Evolutionary conservation across 306 rosid species (phyloP), one percentile per base, ranked within the genome.

Genomic region (Arachis hypogaea): DNA sequence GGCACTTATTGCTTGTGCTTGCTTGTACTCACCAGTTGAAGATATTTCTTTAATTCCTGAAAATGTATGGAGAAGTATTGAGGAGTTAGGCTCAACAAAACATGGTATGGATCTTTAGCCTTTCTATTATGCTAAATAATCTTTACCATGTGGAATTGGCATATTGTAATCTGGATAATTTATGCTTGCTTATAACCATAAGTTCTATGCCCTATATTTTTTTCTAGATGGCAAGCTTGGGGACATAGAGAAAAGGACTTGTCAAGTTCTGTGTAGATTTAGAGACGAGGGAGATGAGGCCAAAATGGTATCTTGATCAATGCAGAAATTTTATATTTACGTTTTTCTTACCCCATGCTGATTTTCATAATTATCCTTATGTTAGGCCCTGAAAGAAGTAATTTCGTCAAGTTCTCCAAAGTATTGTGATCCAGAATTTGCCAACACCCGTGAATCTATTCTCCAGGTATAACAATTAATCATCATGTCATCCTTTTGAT

Each of bases 11-110:
- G 92, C 89, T 66, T 80, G 85, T 79, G 98, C 98, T 44, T 87
- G 93, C 79, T 84, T 93, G 61, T 81, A 87, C 79, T 87, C 92
- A 76, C 77, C 96, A 36, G 72, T 86, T 40, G 98, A 89, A 81
- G 98, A 93, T 80, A 78, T 90, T 73, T 84, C 87, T 72, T 83
- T 93, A 80, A 93, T 93, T 78, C 96, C 98, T 77, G 82, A 82
- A 75, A 82, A 68, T 73, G 86, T 90, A 47, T 93, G 98, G 98
- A 83, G 74, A 84, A 79, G 78, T 71, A 75, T 93, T 84, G 97
- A 90, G 80, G 75, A 77, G 44, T 69, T 93, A 55, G 95, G 87
- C 9, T 83, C 82, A 57, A 86, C 81, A 44, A 88, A 87, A 78
- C 81, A 78, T 78, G 96, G 97, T 93, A 88, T 44, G 38, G 11